These are phyloP conservation scores for Aspergillus neoniger DNA, from an alignment of 2,329 filamentous ascomycete genomes.

Conservation along the genomic window DNA sequence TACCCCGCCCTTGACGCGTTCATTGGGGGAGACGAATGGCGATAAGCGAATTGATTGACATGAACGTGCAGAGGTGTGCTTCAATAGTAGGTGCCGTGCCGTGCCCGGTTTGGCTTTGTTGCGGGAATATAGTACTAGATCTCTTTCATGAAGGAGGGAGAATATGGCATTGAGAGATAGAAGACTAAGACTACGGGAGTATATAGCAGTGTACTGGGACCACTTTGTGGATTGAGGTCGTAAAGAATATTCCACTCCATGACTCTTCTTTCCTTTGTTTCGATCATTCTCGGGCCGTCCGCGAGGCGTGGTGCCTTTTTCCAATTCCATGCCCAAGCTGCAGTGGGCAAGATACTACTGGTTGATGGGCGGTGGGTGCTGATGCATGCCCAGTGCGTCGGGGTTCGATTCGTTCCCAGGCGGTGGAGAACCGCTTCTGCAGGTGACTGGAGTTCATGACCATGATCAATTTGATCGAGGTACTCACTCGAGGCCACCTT, in stretches of 20 bases:
- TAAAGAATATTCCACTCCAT: not conserved
- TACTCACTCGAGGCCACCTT: conserved; percentile 6
- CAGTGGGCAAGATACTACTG: not conserved
- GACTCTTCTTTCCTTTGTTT: not conserved
- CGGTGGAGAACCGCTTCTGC: conserved; percentile 23
- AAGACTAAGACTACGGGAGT: not conserved
- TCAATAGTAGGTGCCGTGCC: not conserved
- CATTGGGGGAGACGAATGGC: not conserved
- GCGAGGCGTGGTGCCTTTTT: not conserved
- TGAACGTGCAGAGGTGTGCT: not conserved
- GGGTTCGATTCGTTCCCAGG: conserved; percentile 15
- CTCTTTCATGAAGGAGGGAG: not conserved
- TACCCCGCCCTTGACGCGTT: conserved; percentile 24
- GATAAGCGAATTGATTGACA: conserved; percentile 12
- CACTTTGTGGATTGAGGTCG: not conserved
- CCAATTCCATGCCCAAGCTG: not conserved
- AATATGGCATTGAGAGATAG: not conserved
- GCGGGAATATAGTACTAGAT: not conserved
- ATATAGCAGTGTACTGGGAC: not conserved
- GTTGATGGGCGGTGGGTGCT: conserved; percentile 14
- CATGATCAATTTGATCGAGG: not conserved
- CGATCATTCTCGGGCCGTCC: conserved; percentile 1
- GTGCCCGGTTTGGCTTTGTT: not conserved
- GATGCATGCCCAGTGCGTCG: conserved; percentile 26
- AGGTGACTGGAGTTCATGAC: conserved; percentile 21